phyloP scores from a whole-genome alignment of 2,329 filamentous ascomycete genomes.

The Samsoniella hepiali region DNA sequence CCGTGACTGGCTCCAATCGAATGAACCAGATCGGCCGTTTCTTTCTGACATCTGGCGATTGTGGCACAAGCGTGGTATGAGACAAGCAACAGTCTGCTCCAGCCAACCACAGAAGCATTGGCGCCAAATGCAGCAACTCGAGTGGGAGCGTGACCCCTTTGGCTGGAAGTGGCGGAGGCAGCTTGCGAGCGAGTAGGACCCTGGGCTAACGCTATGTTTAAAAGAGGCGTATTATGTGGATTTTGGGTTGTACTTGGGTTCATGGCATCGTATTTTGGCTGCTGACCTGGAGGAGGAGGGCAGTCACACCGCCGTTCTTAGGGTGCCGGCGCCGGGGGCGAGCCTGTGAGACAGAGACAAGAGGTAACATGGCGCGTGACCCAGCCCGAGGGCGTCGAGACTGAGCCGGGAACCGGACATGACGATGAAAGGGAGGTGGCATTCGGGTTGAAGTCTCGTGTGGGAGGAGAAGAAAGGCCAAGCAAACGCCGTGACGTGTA shows the following conservation, averaged over 20 bases:
- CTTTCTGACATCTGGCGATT: background rate
- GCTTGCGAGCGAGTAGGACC: background rate
- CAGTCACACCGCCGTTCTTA: conserved; percentile 13
- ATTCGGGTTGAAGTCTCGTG: background rate
- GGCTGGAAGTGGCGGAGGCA: background rate
- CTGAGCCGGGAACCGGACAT: background rate
- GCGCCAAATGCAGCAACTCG: conserved; percentile 12
- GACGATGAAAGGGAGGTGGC: background rate
- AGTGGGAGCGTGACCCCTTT: conserved; percentile 4
- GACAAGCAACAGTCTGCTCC: background rate
- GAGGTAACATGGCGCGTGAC: conserved; percentile 1
- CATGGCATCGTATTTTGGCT: conserved; percentile 2
- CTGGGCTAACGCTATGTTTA: conserved; percentile 3
- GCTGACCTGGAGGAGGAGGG: background rate
- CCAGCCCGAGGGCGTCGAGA: background rate
- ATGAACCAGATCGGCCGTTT: background rate
- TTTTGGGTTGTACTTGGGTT: background rate
- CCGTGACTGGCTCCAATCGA: background rate
- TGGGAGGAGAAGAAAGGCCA: background rate
- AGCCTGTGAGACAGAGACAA: conserved; percentile 4
- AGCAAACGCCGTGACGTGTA: background rate
- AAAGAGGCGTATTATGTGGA: conserved; percentile 16
- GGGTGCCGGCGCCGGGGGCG: background rate
- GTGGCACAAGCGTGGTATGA: background rate
- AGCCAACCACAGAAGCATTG: conserved; percentile 14